Base-by-base conservation (phyloP, 306 rosid species). In the Malus orientalis region DNA sequence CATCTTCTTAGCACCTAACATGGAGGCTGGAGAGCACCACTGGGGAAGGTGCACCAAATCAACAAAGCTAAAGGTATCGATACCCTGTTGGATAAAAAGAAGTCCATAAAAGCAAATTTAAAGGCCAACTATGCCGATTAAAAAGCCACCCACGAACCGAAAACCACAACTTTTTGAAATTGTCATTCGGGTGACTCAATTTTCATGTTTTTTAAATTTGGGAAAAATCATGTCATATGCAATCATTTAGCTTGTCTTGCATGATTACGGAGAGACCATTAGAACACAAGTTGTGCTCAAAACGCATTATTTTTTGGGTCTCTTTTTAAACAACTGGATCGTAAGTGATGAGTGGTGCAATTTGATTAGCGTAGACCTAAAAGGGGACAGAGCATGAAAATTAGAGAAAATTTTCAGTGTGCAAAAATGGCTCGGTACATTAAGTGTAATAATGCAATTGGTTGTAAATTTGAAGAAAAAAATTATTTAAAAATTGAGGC, bases 181-280 rank as follows among this genome's bases (percentile, higher is more conserved):
- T 22, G 32, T 58, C 67, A 22, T 57, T 23, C 25, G 53, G 38
- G 25, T 38, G 67, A 58, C 6, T 23, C 27, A 58, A 9, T 22
- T 22, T 73, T 73, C 55, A 38, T 22, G 76, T 55, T 72, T 55
- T 55, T 38, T 1, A 58, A 14, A 38, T 22, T 58, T 22, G 10
- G 67, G 55, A 9, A 15, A 5, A 51, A 51, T 51, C 18, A 49
- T 49, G 18, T 49, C 20, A 16, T 5, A 15, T 57, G 38, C 16
- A 18, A 81, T 81, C 12, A 63, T 61, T 36, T 38, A 62, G 63
- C 42, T 75, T 69, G 67, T 81, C 44, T 79, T 38, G 2, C 73
- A 75, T 75, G 66, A 80, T 69, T 70, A 60, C 29, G 8, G 22
- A 70, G 32, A 53, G 32, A 36, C 25, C 14, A 80, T 44, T 32